Percentiles rank a stretch among this genome's conserved stretches.
Evolutionary conservation across 2,329 filamentous ascomycete species (phyloP).

Genomic region (Botrytis pseudocinerea): DNA sequence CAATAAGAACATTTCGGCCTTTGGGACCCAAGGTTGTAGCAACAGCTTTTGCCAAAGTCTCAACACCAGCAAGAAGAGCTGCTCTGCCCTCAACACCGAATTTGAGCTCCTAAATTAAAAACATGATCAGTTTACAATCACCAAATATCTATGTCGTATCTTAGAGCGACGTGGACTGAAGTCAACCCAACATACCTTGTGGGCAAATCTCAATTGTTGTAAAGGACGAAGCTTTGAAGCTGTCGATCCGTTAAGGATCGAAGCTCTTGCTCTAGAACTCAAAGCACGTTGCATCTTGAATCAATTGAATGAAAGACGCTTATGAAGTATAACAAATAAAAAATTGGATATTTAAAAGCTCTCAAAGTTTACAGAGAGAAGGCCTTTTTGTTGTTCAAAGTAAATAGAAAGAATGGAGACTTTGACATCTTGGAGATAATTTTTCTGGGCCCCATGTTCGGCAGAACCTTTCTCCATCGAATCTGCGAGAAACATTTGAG

Average conservation of each 20-base stretch:
- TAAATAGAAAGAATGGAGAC: constrained; percentile 15
- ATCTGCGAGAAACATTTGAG: constrained; percentile 18
- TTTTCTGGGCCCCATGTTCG: constrained; percentile 20
- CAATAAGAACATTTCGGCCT: constrained; percentile 96
- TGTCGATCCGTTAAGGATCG: constrained; percentile 70
- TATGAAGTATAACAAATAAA: constrained; percentile 35
- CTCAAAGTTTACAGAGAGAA: constrained; percentile 11
- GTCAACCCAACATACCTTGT: constrained; percentile 70
- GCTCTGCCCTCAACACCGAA: constrained; percentile 95
- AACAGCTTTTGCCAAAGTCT: constrained; percentile 94
- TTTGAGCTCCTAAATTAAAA: constrained; percentile 77
- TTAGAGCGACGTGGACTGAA: not conserved
- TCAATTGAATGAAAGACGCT: constrained; percentile 32
- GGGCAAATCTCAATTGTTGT: constrained; percentile 92
- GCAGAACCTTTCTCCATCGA: constrained; percentile 19
- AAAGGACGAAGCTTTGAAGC: constrained; percentile 62
- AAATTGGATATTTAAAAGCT: constrained; percentile 23
- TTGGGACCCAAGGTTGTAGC: constrained; percentile 96
- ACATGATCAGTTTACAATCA: constrained; percentile 8
- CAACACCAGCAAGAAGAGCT: constrained; percentile 86
- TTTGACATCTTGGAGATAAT: constrained; percentile 18
- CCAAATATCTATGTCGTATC: constrained; percentile 19
- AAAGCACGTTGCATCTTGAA: constrained; percentile 93
- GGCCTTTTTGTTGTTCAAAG: constrained; percentile 14
- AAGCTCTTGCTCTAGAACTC: constrained; percentile 78